Conservation (phyloP, 2,329 filamentous ascomycete species). For the Sporothrix schenckii region DNA sequence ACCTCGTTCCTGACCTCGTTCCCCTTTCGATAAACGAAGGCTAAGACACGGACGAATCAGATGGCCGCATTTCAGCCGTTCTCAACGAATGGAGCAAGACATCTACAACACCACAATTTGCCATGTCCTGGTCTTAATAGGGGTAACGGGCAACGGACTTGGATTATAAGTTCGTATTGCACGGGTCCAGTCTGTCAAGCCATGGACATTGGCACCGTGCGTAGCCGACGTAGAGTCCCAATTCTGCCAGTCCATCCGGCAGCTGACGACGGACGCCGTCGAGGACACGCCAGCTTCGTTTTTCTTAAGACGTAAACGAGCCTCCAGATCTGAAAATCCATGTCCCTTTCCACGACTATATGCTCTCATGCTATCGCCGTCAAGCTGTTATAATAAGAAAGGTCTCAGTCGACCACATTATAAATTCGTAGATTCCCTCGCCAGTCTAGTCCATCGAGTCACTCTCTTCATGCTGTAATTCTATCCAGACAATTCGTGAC, state of each 20-base stretch:
- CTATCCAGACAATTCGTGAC: not conserved
- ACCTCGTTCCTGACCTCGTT: not conserved
- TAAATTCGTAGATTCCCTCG: not conserved
- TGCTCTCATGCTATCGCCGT: too few species aligned
- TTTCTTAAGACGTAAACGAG: not conserved
- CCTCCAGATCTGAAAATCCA: not conserved
- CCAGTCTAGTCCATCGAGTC: not conserved
- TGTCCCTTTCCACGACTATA: not conserved
- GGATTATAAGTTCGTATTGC: not conserved
- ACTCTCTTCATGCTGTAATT: not conserved
- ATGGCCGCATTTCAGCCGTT: not conserved
- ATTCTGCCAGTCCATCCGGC: not conserved
- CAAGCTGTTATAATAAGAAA: not conserved
- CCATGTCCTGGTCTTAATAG: not conserved
- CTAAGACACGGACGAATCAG: not conserved
- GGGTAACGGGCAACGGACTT: not conserved
- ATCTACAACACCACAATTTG: not conserved
- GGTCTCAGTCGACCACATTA: not conserved
- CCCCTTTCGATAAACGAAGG: conserved; percentile 1
- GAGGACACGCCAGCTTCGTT: not conserved
- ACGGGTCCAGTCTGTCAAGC: conserved; percentile 4
- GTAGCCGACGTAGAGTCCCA: not conserved
- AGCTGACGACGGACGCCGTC: not conserved
- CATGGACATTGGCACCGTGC: not conserved
- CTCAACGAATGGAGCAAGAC: not conserved